phyloP scores from a whole-genome alignment of 176 grass and related monocot genomes.

The Carex pumila region DNA sequence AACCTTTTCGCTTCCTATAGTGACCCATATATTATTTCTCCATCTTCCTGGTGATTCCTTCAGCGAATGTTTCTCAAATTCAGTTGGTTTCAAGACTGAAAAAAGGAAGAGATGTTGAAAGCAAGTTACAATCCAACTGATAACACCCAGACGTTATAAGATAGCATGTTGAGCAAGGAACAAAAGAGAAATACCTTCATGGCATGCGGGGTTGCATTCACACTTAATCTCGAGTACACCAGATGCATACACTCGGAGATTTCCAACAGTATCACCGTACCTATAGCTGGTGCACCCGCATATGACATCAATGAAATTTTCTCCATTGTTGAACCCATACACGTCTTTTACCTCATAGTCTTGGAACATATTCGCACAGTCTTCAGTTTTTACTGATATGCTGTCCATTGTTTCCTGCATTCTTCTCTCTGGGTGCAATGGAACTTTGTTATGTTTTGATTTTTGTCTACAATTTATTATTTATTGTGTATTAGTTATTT shows the following conservation, averaged over 20 bases:
- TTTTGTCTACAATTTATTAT: neutral
- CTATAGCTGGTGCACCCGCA: slow-evolving; percentile 33
- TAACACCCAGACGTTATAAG: neutral
- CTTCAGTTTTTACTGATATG: neutral
- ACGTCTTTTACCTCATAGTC: slow-evolving; percentile 27
- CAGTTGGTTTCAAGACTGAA: slow-evolving; percentile 28
- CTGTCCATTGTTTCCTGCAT: slow-evolving; percentile 16
- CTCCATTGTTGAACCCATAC: slow-evolving; percentile 24
- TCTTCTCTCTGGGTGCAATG: neutral
- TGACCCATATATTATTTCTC: slow-evolving; percentile 34
- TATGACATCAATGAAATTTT: slow-evolving; percentile 27
- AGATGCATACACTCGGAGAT: slow-evolving; percentile 16
- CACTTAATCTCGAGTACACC: slow-evolving; percentile 28
- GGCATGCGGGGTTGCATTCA: slow-evolving; percentile 20
- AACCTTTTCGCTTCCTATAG: slow-evolving; percentile 20
- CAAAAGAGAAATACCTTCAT: slow-evolving; percentile 1
- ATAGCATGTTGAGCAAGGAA: neutral
- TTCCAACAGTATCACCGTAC: slow-evolving; percentile 31
- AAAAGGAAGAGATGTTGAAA: neutral
- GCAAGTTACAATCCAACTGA: neutral
- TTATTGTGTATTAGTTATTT: neutral
- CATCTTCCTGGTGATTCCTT: slow-evolving; percentile 24
- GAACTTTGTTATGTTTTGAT: neutral
- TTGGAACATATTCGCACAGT: neutral
- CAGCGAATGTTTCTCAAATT: slow-evolving; percentile 32